Evolutionary conservation across 306 rosid genomes (phyloP), one percentile per base, ranked within the genome.

Genomic region (Comarum palustre): DNA sequence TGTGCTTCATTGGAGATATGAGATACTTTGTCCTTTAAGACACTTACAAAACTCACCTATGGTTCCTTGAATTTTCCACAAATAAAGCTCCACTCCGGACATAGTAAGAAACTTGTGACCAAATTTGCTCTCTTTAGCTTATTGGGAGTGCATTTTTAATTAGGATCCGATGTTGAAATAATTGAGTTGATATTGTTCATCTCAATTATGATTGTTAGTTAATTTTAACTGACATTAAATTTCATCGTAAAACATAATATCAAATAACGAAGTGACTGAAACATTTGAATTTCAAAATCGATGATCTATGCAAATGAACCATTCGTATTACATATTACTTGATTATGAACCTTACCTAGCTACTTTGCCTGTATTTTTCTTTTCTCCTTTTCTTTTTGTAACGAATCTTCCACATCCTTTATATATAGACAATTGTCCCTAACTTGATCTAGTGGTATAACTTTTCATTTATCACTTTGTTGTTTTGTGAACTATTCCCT

Each of bases 31-130:
- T 76, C 80, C 42, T 70, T 60, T 42, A 22, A 58, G 17, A 22
- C 78, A 27, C 76, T 69, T 73, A 34, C 57, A 84, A 41, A 72
- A 54, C 58, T 74, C 68, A 59, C 46, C 68, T 46, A 4, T 47
- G 80, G 73, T 22, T 81, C 83, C 82, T 57, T 80, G 48, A 73
- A 59, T 68, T 70, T 39, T 81, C 73, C 82, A 73, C 55, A 38
- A n/a, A n/a, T n/a, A n/a, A 41, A 71, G 71, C 65, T 67, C 47
- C 43, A 8, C 17, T 34, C 60, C 4, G 43, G 63, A 24, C 54
- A 31, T 14, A 59, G 66, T 60, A 24, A 71, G 76, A 41, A 39
- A 39, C 61, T 77, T 63, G 75, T 60, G 71, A 61, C 45, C 64
- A 34, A 15, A 6, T 59, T 29, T 51, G 4, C 25, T 51, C n/a